Evolutionary conservation across 1,139 yeast species (phyloP).

Genomic region (Groenewaldozyma sp.): DNA sequence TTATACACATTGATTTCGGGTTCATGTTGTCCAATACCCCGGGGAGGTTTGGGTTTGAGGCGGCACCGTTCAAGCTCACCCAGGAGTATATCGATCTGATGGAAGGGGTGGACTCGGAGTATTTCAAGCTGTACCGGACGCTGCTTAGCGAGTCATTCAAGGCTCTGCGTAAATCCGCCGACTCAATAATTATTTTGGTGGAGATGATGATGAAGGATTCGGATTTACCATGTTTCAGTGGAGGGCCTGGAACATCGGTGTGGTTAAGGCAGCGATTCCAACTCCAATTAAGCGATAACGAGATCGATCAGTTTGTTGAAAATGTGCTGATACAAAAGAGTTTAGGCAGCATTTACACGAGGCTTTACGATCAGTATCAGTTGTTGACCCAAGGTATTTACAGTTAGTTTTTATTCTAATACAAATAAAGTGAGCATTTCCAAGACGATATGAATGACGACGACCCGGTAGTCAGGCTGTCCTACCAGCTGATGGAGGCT

Average conservation of each 20-base stretch:
- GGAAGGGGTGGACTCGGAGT: slow-evolving; percentile 63
- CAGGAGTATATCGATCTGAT: slow-evolving; percentile 76
- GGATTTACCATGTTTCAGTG: slow-evolving; percentile 78
- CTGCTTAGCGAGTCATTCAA: slow-evolving; percentile 65
- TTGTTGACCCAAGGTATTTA: slow-evolving; percentile 90
- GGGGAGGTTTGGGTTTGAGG: slow-evolving; percentile 92
- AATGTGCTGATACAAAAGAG: slow-evolving; percentile 65
- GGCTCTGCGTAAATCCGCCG: slow-evolving; percentile 60
- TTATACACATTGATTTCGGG: slow-evolving; percentile 93
- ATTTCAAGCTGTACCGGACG: slow-evolving; percentile 48
- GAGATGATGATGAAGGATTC: slow-evolving; percentile 93
- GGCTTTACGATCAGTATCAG: slow-evolving; percentile 91
- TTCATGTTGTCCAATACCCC: slow-evolving; percentile 88
- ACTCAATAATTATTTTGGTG: slow-evolving; percentile 68
- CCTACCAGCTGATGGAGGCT: slow-evolving; percentile 29
- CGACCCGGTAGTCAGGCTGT: slow-evolving; percentile 22
- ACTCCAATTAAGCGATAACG: slow-evolving; percentile 60
- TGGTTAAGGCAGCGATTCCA: slow-evolving; percentile 75
- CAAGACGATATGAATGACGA: background rate
- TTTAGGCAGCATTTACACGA: slow-evolving; percentile 79
- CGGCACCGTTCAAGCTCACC: slow-evolving; percentile 91
- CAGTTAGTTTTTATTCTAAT: slow-evolving; percentile 27
- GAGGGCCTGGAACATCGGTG: slow-evolving; percentile 74
- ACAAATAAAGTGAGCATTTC: background rate
- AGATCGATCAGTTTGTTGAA: slow-evolving; percentile 71